Evolutionary conservation across 2,329 filamentous ascomycete species (phyloP), one percentile per base, ranked within the genome.

Genomic region (Phaeosphaeria sp.): DNA sequence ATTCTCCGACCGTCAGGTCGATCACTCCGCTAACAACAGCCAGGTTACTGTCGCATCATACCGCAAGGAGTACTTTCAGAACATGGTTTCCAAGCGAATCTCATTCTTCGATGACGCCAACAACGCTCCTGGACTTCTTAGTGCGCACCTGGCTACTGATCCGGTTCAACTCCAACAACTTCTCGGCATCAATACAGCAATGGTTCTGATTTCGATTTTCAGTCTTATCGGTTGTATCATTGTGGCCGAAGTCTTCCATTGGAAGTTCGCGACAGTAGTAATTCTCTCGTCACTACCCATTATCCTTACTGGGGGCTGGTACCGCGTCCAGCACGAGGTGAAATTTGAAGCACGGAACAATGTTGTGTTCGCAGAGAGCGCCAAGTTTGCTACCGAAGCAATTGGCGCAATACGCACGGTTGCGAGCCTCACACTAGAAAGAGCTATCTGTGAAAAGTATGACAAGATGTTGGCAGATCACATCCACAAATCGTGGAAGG

Each of bases 351-450:
- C 60, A 17, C 55, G 50, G 13, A 71, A 65, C 30, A 96, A 96
- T 80, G 92, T 86, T 77, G 88, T 95, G 79, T 84, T 96, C 21
- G 88, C 91, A 1, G 83, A 84, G 40, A 96, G 92, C 55, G 93
- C 93, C 5, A 89, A 87, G 53, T 97, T 90, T 74, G 94, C 94
- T 8, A 96, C 93, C 48, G 94, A 98, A 76, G 92, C 93, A 44
- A 96, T 95, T 40, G 92, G 91, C 1, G 91, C 93, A 7, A 96
- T 97, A 65, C 89, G 93, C 51, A 98, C 94, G 1, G 93, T 97
- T n/a, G 93, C 93, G 7, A 91, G 92, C 5, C 83, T 98, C 47
- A 97, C 93, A 0, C 87, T 93, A 13, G 94, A 98, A 78, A 77
- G 84, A 0, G 91, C 96, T 69, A 91, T 97, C 3, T 85, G 91